Conservation (phyloP, 176 grass and related monocot species). For the Carex littledalei region DNA sequence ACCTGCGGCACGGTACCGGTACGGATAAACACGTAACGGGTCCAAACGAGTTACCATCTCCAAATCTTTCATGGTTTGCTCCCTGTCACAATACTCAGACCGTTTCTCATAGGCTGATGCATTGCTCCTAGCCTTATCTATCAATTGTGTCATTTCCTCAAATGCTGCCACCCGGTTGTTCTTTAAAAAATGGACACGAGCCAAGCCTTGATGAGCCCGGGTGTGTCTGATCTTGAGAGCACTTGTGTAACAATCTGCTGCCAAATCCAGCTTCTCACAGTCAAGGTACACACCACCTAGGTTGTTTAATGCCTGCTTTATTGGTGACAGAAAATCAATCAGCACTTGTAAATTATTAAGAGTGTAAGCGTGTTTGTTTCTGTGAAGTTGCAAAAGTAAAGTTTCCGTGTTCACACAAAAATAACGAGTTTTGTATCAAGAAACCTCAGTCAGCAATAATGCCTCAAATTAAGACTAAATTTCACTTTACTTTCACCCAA, state of each 20-base stretch:
- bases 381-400: not conserved
- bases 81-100: constrained; percentile 76
- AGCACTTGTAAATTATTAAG: not conserved
- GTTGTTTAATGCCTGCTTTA: constrained; percentile 81
- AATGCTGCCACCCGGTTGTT: constrained; percentile 74
- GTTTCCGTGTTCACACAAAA: not conserved
- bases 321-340: constrained; percentile 6
- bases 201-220: constrained; percentile 90
- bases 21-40: constrained; percentile 79
- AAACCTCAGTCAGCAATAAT: not conserved
- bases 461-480: not conserved
- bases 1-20: constrained; percentile 95
- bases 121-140: constrained; percentile 77
- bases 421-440: not conserved
- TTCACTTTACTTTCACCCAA: not conserved
- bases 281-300: constrained; percentile 96
- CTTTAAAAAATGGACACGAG: constrained; percentile 72
- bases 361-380: not conserved
- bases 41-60: constrained; percentile 73
- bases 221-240: constrained; percentile 91
- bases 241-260: constrained; percentile 89
- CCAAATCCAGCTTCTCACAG: constrained; percentile 71
- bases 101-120: constrained; percentile 95
- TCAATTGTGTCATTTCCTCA: constrained; percentile 89
- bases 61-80: constrained; percentile 75